Evolutionary conservation across 176 grass and related monocot genomes (phyloP), one percentile per base, ranked within the genome.

Genomic region (Ananas comosus): DNA sequence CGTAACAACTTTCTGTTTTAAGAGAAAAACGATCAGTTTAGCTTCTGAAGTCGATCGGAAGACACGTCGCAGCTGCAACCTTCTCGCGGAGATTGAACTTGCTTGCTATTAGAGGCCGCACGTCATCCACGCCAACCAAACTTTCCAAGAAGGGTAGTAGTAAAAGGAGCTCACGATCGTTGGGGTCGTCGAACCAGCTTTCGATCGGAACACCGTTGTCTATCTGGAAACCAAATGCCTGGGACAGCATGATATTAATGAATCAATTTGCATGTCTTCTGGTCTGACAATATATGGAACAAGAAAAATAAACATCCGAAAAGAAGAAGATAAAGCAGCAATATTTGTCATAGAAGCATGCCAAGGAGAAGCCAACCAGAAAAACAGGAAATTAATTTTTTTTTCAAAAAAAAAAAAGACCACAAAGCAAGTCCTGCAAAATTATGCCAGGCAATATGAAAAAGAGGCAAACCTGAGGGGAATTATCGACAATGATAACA

Each of bases 401-500:
- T 23, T 23, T 23, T 23, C 1, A 0, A 51, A 10, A 57, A 72
- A 17, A 51, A 47, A 28, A 57, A 16, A 58, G 13, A 13, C 52
- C 12, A 53, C 28, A 52, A 72, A 21, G 33, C 9, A 57, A 56
- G 10, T 54, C 10, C 16, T 56, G 17, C 56, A 61, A 16, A 59
- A 59, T 14, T 10, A 14, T 16, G 10, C 56, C 19, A 59, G n/a
- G 4, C 29, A 33, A 59, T 59, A 59, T 10, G 56, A 59, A 17
- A 59, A 61, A 18, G 21, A 18, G 24, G 33, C 3, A 75, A 74
- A 97, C 94, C 89, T 97, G 94, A 2, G 94, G 94, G 54, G 94
- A 97, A 85, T 97, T 97, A 67, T 97, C 94, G 70, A 97, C 75
- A 42, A 97, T 97, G 80, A 97, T 80, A 73, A 93, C 89, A 33